These are phyloP conservation scores for Phytophthora pinifolia DNA, from an alignment of 352 stramenopile genomes.

Conservation along the genomic window DNA sequence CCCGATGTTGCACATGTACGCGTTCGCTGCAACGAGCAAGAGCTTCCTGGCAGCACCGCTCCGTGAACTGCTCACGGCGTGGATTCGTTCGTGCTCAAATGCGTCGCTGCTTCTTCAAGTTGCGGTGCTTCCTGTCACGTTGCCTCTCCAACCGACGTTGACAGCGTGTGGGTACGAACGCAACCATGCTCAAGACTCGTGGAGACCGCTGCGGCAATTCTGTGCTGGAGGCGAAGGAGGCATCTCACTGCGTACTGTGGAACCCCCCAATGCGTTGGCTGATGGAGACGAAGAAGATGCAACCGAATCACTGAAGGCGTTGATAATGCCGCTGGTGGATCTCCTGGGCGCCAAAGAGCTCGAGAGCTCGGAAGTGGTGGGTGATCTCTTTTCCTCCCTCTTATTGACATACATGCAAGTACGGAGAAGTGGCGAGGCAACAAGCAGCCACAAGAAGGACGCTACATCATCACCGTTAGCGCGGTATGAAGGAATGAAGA, in stretches of 20 bases:
- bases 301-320: slow-evolving; percentile 29
- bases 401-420: slow-evolving; percentile 80
- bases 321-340: slow-evolving; percentile 52
- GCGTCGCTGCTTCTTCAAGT: slow-evolving; percentile 54
- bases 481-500: slow-evolving; percentile 41
- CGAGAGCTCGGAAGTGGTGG: slow-evolving; percentile 62
- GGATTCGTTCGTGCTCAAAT: slow-evolving; percentile 46
- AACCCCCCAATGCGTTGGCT: not conserved
- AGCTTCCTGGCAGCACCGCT: slow-evolving; percentile 44
- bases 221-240: slow-evolving; percentile 62
- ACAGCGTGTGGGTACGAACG: slow-evolving; percentile 33
- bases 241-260: slow-evolving; percentile 41
- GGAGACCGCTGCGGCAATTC: slow-evolving; percentile 53
- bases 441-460: slow-evolving; percentile 1
- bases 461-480: slow-evolving; percentile 5
- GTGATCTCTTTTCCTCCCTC: slow-evolving; percentile 74
- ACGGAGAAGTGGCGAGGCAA: slow-evolving; percentile 25
- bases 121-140: slow-evolving; percentile 47
- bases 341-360: slow-evolving; percentile 65
- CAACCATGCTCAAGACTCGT: slow-evolving; percentile 22
- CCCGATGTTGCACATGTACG: slow-evolving; percentile 71
- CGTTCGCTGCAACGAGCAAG: slow-evolving; percentile 67
- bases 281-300: slow-evolving; percentile 10
- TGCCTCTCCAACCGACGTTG: slow-evolving; percentile 37
- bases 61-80: slow-evolving; percentile 30